Evolutionary conservation across 371 early-diverging fungal species (phyloP).

Genomic region (Haplosporangium sp.): DNA sequence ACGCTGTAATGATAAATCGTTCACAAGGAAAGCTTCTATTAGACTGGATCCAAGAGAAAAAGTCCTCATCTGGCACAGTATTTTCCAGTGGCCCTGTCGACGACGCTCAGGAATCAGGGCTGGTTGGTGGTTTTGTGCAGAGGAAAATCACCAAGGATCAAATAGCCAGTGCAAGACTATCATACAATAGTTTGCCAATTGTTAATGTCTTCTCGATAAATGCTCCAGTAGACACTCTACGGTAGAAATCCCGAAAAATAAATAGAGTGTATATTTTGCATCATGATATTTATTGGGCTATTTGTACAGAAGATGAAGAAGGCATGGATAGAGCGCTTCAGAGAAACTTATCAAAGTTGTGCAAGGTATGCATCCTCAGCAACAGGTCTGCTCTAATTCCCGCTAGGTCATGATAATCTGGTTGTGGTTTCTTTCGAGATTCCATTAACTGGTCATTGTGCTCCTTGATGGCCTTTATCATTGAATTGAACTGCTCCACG

Average conservation of each 20-base stretch:
- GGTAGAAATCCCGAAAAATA: background rate
- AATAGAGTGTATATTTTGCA: background rate
- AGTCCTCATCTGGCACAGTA: background rate
- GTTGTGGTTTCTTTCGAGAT: background rate
- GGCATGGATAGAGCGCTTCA: background rate
- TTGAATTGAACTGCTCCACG: slow-evolving; percentile 79
- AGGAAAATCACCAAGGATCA: slow-evolving; percentile 33
- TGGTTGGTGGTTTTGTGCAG: slow-evolving; percentile 34
- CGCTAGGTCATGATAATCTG: background rate
- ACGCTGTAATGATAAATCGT: slow-evolving; percentile 35
- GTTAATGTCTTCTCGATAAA: slow-evolving; percentile 35
- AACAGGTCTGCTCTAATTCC: background rate
- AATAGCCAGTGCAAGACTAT: slow-evolving; percentile 27
- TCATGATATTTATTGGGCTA: background rate
- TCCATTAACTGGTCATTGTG: background rate
- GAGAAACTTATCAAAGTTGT: background rate
- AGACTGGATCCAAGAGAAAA: slow-evolving; percentile 33
- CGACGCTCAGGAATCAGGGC: background rate
- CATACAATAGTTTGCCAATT: slow-evolving; percentile 44
- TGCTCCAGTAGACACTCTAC: slow-evolving; percentile 16
- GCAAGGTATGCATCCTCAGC: background rate
- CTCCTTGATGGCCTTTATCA: background rate
- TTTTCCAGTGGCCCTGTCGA: background rate
- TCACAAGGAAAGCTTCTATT: slow-evolving; percentile 23
- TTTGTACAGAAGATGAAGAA: background rate